Evolutionary conservation across 1,284 basidiomycete genomes (phyloP).

Genomic region (Cutaneotrichosporon mucoides): DNA sequence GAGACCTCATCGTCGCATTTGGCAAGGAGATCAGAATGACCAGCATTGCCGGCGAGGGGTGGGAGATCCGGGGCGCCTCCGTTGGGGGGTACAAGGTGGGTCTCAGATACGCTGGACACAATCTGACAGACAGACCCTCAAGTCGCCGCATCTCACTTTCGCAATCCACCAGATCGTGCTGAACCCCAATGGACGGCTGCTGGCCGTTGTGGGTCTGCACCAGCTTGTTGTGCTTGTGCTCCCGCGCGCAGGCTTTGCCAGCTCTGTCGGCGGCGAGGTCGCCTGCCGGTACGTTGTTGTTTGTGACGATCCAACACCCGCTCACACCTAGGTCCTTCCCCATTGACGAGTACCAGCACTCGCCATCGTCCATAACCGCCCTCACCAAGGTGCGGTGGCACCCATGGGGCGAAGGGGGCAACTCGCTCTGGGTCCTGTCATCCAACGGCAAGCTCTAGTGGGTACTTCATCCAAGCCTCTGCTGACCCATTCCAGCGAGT

Average conservation of each 20-base stretch:
- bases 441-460: constrained; percentile 78
- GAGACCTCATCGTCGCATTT: constrained; percentile 77
- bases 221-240: constrained; percentile 59
- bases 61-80: constrained; percentile 27
- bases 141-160: constrained; percentile 74
- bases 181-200: constrained; percentile 78
- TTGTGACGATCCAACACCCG: constrained; percentile 52
- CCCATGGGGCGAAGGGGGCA: constrained; percentile 84
- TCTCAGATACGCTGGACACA: constrained; percentile 2
- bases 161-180: constrained; percentile 72
- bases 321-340: constrained; percentile 29
- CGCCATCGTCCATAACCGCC: constrained; percentile 59
- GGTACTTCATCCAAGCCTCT: constrained; percentile 55
- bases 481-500: constrained; percentile 41
- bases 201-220: constrained; percentile 80
- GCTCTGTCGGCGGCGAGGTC: constrained; percentile 24
- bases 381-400: constrained; percentile 92
- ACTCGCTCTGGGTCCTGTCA: constrained; percentile 87
- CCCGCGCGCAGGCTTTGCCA: constrained; percentile 27
- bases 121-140: constrained; percentile 58
- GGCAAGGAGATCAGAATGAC: constrained; percentile 77
- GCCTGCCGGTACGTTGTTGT: constrained; percentile 37
- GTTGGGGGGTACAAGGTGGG: constrained; percentile 67
- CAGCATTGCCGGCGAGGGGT: constrained; percentile 59
- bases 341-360: constrained; percentile 65